Evolutionary conservation across 345 rosid genomes (phyloP).

Genomic region (Syzygium aqueum): DNA sequence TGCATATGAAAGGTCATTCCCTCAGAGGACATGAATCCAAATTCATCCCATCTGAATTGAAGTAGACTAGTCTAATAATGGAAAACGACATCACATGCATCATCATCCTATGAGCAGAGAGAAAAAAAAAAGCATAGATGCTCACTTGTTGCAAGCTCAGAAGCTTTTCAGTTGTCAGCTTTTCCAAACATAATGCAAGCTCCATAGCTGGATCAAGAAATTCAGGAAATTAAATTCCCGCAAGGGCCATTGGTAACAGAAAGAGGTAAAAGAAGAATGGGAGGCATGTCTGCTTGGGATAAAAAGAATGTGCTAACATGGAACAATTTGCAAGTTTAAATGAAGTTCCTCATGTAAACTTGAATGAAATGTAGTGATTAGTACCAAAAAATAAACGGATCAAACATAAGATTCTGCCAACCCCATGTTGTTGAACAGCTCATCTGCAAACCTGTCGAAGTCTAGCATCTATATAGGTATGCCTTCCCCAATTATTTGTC

Average conservation of each 20-base stretch:
- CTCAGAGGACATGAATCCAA: neutral
- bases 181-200: conserved; percentile 51
- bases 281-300: neutral
- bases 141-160: conserved; percentile 36
- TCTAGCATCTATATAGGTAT: neutral
- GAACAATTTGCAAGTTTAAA: neutral
- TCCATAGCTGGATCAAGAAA: conserved; percentile 47
- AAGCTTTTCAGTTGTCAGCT: conserved; percentile 50
- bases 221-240: neutral
- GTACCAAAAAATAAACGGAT: neutral
- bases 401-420: neutral
- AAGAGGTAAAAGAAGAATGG: neutral
- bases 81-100: neutral
- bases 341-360: neutral
- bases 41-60: neutral
- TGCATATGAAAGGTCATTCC: neutral
- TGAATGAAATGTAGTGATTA: neutral
- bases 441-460: neutral
- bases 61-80: neutral
- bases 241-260: neutral
- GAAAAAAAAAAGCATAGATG: neutral
- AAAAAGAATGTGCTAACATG: neutral
- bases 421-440: neutral
- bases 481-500: neutral
- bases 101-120: neutral